Base-by-base conservation (phyloP, 2,329 filamentous ascomycete species). In the Aureobasidium sp. region DNA sequence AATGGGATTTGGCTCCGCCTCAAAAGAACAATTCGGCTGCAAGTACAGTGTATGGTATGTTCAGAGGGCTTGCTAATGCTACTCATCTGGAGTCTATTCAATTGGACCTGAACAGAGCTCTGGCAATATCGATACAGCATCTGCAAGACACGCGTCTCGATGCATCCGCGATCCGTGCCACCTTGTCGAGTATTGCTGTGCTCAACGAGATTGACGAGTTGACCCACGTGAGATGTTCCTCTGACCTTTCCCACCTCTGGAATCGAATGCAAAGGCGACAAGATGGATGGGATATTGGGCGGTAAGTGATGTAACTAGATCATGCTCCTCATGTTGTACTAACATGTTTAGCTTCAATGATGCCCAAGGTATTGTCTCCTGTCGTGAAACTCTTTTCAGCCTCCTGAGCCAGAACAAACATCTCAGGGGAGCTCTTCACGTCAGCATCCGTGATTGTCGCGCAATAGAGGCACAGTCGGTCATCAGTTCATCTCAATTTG, bases 1-100 rank as follows among this genome's bases (percentile, higher is more conserved):
- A 93, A 69, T 99, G 94, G 94, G 92, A 97, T 71, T 81, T 97
- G 24, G 89, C 90, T 15, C 86, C 87, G 0, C 89, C 92, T 0
- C 78, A 81, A 8, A 76, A 80, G 2, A 83, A 61, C 1, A 17
- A 15, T 7, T 59, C 36, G 17, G n/a, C 60, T 41, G 80, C 87
- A 1, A 86, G 87, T 3, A 87, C 84, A 0, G 78, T 93, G 0
- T 97, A 95, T 75, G 88, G 87, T 68, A 85, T 86, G 0, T 92
- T 95, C 63, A 91, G 96, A 71, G 84, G 85, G 26, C 81, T 97
- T 64, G 84, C 90, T 69, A 86, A 85, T 65, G 85, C 87, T 2
- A 78, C 80, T 10, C 83, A 86, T 53, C 71, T 84, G 13, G 64
- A 71, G 2, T 75, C 81, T 9, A 82, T 88, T 26, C 77, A 79